A percentile compares a stretch with the other conserved stretches of the same genome.
Evolutionary conservation across 2,329 filamentous ascomycete species (phyloP).

Genomic region (Zasmidium citrigriseum): DNA sequence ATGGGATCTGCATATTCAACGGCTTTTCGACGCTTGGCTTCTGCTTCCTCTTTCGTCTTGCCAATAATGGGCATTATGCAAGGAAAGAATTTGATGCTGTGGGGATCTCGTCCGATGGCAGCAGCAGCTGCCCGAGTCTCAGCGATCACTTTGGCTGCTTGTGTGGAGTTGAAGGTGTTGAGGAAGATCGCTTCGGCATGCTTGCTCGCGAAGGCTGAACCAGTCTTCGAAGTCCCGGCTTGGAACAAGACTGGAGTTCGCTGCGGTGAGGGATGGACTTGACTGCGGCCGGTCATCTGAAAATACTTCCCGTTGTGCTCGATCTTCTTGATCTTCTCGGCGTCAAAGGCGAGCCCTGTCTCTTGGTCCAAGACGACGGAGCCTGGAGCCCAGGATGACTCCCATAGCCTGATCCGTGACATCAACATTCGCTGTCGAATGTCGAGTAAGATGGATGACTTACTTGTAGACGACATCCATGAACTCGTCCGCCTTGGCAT

Average conservation of each 20-base stretch:
- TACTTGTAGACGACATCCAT: conserved; percentile 61
- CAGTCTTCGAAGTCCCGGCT: conserved; percentile 60
- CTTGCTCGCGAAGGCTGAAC: conserved; percentile 56
- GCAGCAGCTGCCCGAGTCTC: conserved; percentile 32
- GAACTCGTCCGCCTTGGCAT: conserved; percentile 63
- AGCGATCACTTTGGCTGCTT: conserved; percentile 45
- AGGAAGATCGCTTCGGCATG: conserved; percentile 68
- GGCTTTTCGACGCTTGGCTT: conserved; percentile 62
- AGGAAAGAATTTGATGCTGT: conserved; percentile 66
- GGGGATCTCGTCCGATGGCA: conserved; percentile 54
- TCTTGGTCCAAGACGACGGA: conserved; percentile 56
- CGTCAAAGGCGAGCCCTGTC: conserved; percentile 59
- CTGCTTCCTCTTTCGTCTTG: conserved; percentile 63
- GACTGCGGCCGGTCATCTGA: conserved; percentile 46
- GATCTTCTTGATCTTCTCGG: conserved; percentile 60
- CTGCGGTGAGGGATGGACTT: conserved; percentile 42
- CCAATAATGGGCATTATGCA: conserved; percentile 66
- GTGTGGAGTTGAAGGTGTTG: conserved; percentile 56
- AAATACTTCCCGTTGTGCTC: conserved; percentile 59
- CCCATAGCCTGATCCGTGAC: conserved; percentile 45
- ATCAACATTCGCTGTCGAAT: not conserved
- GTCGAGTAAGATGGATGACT: conserved; percentile 22
- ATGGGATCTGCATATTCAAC: conserved; percentile 61
- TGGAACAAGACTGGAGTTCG: conserved; percentile 47
- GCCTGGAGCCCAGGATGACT: conserved; percentile 56